Percentiles rank a stretch among this genome's conserved stretches.
These are phyloP conservation scores for Xylaria sp. DNA, from an alignment of 2,329 filamentous ascomycete genomes.

Conservation along the genomic window DNA sequence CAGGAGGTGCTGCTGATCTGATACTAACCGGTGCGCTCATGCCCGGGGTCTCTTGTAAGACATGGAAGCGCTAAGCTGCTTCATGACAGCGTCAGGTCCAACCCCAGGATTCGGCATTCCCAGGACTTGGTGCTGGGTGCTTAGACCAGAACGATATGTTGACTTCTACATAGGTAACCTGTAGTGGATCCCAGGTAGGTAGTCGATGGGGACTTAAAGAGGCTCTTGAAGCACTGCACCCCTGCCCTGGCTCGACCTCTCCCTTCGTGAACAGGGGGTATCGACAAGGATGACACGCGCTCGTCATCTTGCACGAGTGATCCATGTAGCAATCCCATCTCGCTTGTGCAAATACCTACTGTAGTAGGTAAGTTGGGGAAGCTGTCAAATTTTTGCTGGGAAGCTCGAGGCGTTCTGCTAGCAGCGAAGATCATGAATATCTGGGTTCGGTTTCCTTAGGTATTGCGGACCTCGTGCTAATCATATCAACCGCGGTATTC, in stretches of 20 bases:
- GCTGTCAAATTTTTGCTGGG: slow-evolving; percentile 3
- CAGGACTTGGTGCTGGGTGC: neutral
- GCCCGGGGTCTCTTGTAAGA: neutral
- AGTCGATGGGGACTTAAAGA: slow-evolving; percentile 12
- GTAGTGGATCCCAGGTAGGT: neutral
- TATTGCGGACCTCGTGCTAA: neutral
- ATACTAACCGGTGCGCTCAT: neutral
- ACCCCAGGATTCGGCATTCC: neutral
- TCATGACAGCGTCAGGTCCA: neutral
- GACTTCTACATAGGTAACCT: neutral
- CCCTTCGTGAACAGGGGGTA: neutral
- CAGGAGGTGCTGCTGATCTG: neutral
- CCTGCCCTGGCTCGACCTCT: neutral
- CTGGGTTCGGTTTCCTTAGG: slow-evolving; percentile 17
- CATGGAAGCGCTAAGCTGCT: neutral
- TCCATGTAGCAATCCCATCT: neutral
- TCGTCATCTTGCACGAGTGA: neutral
- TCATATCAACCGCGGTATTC: no score
- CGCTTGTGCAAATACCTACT: neutral
- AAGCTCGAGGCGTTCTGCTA: slow-evolving; percentile 8
- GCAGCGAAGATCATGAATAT: slow-evolving; percentile 18
- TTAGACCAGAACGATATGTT: neutral
- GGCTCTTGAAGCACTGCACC: slow-evolving; percentile 15
- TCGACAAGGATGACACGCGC: slow-evolving; percentile 2
- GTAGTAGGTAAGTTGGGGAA: slow-evolving; percentile 5